Base-by-base conservation (phyloP, 2,329 filamentous ascomycete genomes). In the Fusarium secorum region DNA sequence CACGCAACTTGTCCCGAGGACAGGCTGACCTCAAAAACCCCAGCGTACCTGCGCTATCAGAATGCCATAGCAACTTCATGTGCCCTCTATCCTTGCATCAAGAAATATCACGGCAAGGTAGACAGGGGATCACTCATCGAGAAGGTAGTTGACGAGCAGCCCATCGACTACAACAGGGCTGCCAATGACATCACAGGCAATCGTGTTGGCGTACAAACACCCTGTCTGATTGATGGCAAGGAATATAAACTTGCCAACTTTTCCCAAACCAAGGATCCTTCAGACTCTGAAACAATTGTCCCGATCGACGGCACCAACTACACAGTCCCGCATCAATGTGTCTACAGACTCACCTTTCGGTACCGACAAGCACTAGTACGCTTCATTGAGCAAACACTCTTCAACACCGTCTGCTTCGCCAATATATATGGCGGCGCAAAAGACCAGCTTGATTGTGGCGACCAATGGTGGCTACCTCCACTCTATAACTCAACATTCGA, bases 21-120 rank as follows among this genome's bases (percentile, higher is more conserved):
- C 8, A 64, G 15, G 11, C 15, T 64, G 9, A 35, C 41, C 14
- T 20, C 28, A 4, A 7, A 46, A 4, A 4, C 35, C 2, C 59
- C 58, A 1, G 5, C 46, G 24, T 11, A 4, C 3, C 1, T 7
- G 6, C 42, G 20, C 2, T 18, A 8, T 9, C 24, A 28, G 1
- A 35, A 56, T 32, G 18, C 18, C 2, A 6, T 46, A 18, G 59
- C 59, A 14, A n/a, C 20, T 7, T 46, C 61, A 4, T 64, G 61
- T 8, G 39, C 61, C 3, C 46, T 64, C 2, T 64, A 64, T 2
- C 61, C 61, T 8, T 64, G 61, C 9, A n/a, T 64, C 14, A 64
- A 64, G 14, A 32, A 64, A 11, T 64, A 64, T 18, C 18, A 64
- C 14, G 61, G 39, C 30, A 17, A 32, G n/a, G 22, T 64, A 0